Percentiles rank a stretch among this genome's conserved stretches.
These are phyloP conservation scores for Macrocystidia cucumis DNA, from an alignment of 1,284 basidiomycete species.

Conservation along the genomic window DNA sequence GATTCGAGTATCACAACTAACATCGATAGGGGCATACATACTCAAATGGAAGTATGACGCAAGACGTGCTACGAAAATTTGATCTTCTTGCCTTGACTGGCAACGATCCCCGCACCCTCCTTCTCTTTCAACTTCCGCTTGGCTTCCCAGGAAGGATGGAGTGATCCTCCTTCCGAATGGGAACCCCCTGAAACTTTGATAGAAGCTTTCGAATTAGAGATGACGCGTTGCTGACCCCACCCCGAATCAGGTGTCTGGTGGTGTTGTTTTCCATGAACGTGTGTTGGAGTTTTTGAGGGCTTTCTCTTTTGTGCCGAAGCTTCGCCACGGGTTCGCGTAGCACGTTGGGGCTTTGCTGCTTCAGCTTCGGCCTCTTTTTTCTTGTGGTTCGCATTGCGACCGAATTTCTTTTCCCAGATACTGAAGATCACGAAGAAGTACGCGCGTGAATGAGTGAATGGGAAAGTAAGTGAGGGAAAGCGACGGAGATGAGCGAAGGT, in stretches of 20 bases:
- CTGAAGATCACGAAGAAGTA: conserved; percentile 37
- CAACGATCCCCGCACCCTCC: conserved; percentile 42
- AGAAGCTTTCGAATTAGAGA: conserved; percentile 1
- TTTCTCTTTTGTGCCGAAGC: neutral
- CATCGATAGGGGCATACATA: neutral
- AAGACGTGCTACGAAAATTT: conserved; percentile 35
- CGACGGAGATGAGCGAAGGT: conserved; percentile 5
- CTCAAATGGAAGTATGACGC: conserved; percentile 5
- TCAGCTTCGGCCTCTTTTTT: conserved; percentile 46
- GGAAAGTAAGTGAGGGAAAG: conserved; percentile 7
- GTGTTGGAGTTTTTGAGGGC: neutral
- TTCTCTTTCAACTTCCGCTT: conserved; percentile 74
- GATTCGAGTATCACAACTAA: neutral
- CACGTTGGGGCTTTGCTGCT: conserved; percentile 11
- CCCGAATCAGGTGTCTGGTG: conserved; percentile 18
- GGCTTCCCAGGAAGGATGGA: conserved; percentile 94
- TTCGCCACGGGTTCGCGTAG: neutral
- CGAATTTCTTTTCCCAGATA: conserved; percentile 97
- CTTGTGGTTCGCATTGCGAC: conserved; percentile 86
- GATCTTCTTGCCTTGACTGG: conserved; percentile 62
- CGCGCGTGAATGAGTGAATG: conserved; percentile 5
- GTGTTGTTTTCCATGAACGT: conserved; percentile 8
- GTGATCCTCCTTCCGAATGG: conserved; percentile 26
- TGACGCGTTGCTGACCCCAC: conserved; percentile 14
- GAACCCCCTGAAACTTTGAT: neutral